Percentiles rank a stretch among this genome's conserved stretches.
These are phyloP conservation scores for Boletus hoseneyae DNA, from an alignment of 1,284 basidiomycete genomes.

Conservation along the genomic window DNA sequence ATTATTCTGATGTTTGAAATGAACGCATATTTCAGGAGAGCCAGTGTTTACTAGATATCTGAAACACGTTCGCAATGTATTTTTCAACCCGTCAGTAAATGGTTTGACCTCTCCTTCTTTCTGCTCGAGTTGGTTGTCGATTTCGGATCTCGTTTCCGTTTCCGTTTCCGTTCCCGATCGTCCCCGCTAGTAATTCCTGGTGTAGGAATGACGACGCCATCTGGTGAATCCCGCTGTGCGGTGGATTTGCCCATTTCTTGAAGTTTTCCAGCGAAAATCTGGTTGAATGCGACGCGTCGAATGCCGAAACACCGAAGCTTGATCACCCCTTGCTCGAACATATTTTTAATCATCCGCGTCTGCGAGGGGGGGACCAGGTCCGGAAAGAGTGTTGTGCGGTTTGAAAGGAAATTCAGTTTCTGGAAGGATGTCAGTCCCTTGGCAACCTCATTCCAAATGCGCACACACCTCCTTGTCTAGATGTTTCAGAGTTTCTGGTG, in stretches of 20 bases:
- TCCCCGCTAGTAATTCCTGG: background rate
- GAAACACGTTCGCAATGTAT: background rate
- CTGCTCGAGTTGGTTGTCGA: background rate
- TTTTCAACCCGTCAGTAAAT: background rate
- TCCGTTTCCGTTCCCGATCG: too few species aligned
- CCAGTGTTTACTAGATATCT: slow-evolving; percentile 10
- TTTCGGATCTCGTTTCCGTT: slow-evolving; percentile 15
- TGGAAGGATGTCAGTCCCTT: slow-evolving; percentile 10
- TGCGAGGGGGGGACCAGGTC: slow-evolving; percentile 29
- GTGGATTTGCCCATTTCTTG: background rate
- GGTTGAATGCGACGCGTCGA: slow-evolving; percentile 23
- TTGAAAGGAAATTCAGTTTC: slow-evolving; percentile 16
- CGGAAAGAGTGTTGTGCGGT: slow-evolving; percentile 20
- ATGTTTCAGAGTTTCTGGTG: slow-evolving; percentile 9
- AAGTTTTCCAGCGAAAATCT: slow-evolving; percentile 17
- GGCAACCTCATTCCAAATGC: background rate
- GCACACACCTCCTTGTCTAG: slow-evolving; percentile 12
- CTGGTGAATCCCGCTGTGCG: background rate
- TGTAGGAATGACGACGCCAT: background rate
- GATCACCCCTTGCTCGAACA: slow-evolving; percentile 30
- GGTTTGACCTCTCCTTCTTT: slow-evolving; percentile 17
- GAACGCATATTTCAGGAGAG: background rate
- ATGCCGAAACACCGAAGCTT: slow-evolving; percentile 29
- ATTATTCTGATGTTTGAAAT: background rate
- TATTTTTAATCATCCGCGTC: slow-evolving; percentile 25